These are phyloP conservation scores for Colletotrichum orchidophilum DNA, from an alignment of 2,329 filamentous ascomycete genomes.

Conservation along the genomic window DNA sequence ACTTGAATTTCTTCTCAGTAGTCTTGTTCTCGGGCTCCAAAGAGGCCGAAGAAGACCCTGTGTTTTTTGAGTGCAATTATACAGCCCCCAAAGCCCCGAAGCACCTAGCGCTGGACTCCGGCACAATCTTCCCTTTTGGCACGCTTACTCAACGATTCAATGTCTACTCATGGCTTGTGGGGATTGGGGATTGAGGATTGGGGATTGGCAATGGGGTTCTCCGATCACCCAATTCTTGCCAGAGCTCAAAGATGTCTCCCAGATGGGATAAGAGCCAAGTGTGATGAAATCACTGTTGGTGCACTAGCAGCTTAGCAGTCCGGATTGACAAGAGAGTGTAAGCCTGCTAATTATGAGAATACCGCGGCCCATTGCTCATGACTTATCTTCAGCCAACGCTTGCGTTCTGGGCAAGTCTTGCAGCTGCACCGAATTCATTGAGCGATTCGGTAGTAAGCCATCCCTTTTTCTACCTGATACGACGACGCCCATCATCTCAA, in stretches of 20 bases:
- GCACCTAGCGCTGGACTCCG: constrained; percentile 30
- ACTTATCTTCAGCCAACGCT: constrained; percentile 1
- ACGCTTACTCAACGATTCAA: constrained; percentile 45
- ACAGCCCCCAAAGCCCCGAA: constrained; percentile 28
- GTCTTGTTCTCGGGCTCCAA: constrained; percentile 36
- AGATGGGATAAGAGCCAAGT: constrained; percentile 25
- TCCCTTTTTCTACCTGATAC: constrained; percentile 38
- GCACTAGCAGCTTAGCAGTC: constrained; percentile 38
- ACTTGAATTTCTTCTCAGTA: constrained; percentile 41
- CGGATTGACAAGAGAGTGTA: constrained; percentile 37
- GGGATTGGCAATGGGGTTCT: constrained; percentile 39
- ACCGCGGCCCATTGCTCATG: neutral
- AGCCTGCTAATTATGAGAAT: neutral
- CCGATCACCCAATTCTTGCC: constrained; percentile 43
- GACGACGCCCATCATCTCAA: constrained; percentile 38
- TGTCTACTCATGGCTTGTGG: constrained; percentile 44
- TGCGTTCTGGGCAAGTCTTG: constrained; percentile 34
- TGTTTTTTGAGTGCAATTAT: constrained; percentile 39
- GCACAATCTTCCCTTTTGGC: constrained; percentile 41
- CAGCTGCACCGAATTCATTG: constrained; percentile 27
- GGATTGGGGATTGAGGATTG: constrained; percentile 40
- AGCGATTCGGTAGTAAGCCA: constrained; percentile 18
- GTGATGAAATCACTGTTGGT: constrained; percentile 37
- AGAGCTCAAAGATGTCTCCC: constrained; percentile 32
- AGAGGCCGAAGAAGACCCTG: constrained; percentile 6